Evolutionary conservation across 2,329 filamentous ascomycete genomes (phyloP).

Genomic region (Diaporthe sp.): DNA sequence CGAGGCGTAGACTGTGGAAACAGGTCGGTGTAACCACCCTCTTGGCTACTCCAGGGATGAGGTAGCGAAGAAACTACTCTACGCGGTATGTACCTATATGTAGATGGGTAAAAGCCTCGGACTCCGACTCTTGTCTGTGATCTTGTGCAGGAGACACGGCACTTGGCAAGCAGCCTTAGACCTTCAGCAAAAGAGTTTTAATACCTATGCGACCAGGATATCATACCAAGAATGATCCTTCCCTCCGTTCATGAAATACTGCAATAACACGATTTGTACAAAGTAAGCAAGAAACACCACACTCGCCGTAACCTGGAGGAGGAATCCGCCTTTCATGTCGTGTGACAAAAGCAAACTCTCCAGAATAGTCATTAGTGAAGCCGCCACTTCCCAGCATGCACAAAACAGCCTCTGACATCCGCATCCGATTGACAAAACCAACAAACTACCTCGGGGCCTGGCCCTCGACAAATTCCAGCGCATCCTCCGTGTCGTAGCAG

Average conservation of each 20-base stretch:
- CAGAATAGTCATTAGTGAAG: slow-evolving; percentile 16
- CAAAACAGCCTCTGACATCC: background rate
- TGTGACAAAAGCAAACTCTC: slow-evolving; percentile 32
- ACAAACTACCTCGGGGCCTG: slow-evolving; percentile 63
- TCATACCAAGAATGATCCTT: slow-evolving; percentile 23
- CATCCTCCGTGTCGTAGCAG: slow-evolving; percentile 88
- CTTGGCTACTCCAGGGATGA: background rate
- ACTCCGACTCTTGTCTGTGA: background rate
- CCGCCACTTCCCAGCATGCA: background rate
- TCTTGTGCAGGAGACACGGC: background rate
- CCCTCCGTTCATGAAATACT: slow-evolving; percentile 13
- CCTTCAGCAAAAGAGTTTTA: slow-evolving; percentile 9
- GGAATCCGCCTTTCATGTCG: slow-evolving; percentile 6
- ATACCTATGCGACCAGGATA: slow-evolving; percentile 26
- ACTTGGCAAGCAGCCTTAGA: background rate
- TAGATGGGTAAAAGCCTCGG: background rate
- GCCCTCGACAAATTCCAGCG: slow-evolving; percentile 93
- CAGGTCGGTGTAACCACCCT: background rate
- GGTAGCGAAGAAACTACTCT: background rate
- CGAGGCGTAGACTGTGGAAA: background rate
- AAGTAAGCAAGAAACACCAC: slow-evolving; percentile 32
- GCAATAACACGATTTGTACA: slow-evolving; percentile 9
- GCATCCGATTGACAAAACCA: no score
- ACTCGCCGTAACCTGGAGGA: slow-evolving; percentile 11
- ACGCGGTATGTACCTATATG: background rate